phyloP scores from a whole-genome alignment of 805 yeast genomes.

The Lipomyces sp. region DNA sequence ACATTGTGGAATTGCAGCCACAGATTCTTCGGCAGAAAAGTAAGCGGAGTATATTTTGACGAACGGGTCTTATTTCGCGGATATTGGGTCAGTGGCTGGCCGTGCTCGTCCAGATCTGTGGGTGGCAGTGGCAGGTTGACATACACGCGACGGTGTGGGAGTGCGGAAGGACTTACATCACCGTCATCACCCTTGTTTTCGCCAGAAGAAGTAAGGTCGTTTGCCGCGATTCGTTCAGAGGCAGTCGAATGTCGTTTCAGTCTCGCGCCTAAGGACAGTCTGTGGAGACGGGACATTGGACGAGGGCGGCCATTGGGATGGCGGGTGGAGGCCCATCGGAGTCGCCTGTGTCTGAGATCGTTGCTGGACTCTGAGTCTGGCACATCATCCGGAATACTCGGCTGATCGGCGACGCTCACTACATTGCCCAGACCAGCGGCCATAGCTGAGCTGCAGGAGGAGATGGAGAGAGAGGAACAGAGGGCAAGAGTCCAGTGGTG shows the following conservation, averaged over 20 bases:
- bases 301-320: constrained; percentile 27
- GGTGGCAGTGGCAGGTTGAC: constrained; percentile 58
- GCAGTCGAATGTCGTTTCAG: constrained; percentile 15
- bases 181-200: constrained; percentile 32
- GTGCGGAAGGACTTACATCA: constrained; percentile 22
- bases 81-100: constrained; percentile 63
- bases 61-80: constrained; percentile 93
- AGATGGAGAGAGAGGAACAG: background rate
- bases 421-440: constrained; percentile 6
- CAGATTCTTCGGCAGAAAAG: constrained; percentile 86
- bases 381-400: background rate
- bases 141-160: constrained; percentile 50
- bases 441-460: background rate
- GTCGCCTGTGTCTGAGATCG: constrained; percentile 26
- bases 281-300: constrained; percentile 33
- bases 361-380: constrained; percentile 1
- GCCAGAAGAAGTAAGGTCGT: constrained; percentile 16
- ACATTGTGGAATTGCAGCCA: constrained; percentile 80
- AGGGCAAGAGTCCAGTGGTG: background rate
- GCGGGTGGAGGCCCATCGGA: constrained; percentile 37
- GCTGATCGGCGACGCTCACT: constrained; percentile 11
- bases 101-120: constrained; percentile 54
- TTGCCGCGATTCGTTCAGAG: constrained; percentile 8
- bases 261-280: constrained; percentile 27
- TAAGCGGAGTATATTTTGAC: constrained; percentile 89